A percentile compares a stretch with the other conserved stretches of the same genome.
Conservation (phyloP, 176 grass and related monocot genomes). For the Eremochloa ophiuroides region DNA sequence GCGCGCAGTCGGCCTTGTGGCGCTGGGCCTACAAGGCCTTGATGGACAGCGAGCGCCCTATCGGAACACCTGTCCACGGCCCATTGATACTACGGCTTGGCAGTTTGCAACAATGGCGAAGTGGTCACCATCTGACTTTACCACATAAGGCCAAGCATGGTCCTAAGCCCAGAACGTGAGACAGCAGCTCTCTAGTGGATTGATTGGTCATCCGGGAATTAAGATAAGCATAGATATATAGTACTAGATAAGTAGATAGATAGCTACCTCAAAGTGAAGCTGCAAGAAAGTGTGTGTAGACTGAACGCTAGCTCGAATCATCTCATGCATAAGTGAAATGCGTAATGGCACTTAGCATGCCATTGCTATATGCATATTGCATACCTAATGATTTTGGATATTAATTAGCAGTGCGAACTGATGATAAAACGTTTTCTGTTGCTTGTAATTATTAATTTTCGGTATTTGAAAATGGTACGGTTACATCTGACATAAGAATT, state of each 20-base stretch:
- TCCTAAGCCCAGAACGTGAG: background rate
- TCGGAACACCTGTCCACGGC: slow-evolving; percentile 16
- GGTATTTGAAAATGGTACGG: background rate
- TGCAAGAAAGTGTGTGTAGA: background rate
- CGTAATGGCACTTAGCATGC: background rate
- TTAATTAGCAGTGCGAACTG: background rate
- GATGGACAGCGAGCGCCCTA: background rate
- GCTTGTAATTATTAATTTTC: background rate
- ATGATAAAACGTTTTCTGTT: background rate
- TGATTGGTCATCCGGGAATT: slow-evolving; percentile 1
- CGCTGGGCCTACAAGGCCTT: background rate
- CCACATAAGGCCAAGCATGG: background rate
- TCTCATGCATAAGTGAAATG: background rate
- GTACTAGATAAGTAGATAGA: background rate
- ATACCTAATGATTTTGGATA: background rate
- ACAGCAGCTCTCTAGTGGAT: background rate
- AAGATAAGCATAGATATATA: background rate
- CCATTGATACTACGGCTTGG: background rate
- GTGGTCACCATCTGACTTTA: background rate
- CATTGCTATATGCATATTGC: background rate
- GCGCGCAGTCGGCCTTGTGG: background rate
- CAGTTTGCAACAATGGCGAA: background rate
- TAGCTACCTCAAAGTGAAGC: background rate
- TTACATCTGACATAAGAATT: background rate
- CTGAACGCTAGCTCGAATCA: background rate